Conservation (phyloP, 352 stramenopile species). For the Hyphochytrium catenoides region DNA sequence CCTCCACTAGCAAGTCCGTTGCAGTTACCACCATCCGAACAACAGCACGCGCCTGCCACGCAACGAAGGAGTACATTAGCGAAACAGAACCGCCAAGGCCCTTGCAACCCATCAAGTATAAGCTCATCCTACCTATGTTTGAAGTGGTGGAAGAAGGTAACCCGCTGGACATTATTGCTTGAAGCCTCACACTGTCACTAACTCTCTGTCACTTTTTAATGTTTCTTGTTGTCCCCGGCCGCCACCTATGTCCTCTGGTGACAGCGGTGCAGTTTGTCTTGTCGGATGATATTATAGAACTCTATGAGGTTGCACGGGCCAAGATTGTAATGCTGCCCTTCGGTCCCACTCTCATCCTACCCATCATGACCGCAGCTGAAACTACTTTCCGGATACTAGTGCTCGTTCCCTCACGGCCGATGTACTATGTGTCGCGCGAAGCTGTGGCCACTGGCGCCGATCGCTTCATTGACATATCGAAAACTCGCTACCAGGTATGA, state of each 20-base stretch:
- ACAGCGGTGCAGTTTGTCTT: constrained; percentile 51
- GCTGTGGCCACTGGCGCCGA: constrained; percentile 45
- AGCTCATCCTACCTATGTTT: constrained; percentile 31
- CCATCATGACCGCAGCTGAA: constrained; percentile 29
- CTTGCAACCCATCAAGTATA: constrained; percentile 22
- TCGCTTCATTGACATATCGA: constrained; percentile 39
- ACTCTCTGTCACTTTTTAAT: no score
- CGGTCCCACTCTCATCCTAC: constrained; percentile 32
- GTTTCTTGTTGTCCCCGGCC: no score
- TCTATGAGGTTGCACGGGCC: constrained; percentile 60
- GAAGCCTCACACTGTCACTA: no score
- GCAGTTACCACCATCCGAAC: constrained; percentile 27
- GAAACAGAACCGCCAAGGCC: constrained; percentile 17
- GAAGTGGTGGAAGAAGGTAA: constrained; percentile 31
- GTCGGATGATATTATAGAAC: constrained; percentile 44
- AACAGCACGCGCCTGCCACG: constrained; percentile 34
- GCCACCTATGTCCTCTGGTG: no score
- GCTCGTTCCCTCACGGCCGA: constrained; percentile 37
- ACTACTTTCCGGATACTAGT: constrained; percentile 38
- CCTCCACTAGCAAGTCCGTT: constrained; percentile 24
- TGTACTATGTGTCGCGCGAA: constrained; percentile 46
- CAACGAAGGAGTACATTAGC: constrained; percentile 28
- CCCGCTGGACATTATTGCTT: no score
- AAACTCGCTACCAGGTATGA: no score
- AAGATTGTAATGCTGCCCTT: constrained; percentile 34